Evolutionary conservation across 148 eudicot species (phyloP).

Genomic region (Persicaria tinctoria): DNA sequence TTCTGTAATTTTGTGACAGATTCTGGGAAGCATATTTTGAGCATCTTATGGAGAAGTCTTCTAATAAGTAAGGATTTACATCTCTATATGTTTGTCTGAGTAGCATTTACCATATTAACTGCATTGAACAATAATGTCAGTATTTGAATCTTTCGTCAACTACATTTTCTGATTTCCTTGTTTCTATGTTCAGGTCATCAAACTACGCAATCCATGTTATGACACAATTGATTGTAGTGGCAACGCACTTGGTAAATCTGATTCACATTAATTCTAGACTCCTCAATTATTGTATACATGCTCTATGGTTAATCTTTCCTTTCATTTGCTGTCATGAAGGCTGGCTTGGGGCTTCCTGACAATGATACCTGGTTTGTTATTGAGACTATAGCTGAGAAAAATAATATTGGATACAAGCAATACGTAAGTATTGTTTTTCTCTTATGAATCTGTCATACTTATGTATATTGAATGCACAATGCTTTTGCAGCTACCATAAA

Average conservation of each 20-base stretch:
- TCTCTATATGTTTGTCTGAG: neutral
- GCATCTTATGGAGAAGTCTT: slow-evolving; percentile 78
- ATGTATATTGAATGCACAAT: neutral
- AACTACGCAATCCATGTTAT: slow-evolving; percentile 79
- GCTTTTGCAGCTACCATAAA: neutral
- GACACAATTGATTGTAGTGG: slow-evolving; percentile 64
- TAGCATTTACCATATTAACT: neutral
- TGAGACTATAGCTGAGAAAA: slow-evolving; percentile 94
- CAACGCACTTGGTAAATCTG: slow-evolving; percentile 75
- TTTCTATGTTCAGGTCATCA: slow-evolving; percentile 54
- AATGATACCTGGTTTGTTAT: slow-evolving; percentile 84
- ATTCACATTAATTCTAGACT: neutral
- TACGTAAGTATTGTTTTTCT: slow-evolving; percentile 46
- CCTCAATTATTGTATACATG: neutral
- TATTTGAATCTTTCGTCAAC: neutral
- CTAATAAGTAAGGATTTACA: slow-evolving; percentile 64
- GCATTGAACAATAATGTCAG: neutral
- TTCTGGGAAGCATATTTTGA: slow-evolving; percentile 99
- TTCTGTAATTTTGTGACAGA: slow-evolving; percentile 34
- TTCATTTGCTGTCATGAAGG: slow-evolving; percentile 35
- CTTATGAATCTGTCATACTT: neutral
- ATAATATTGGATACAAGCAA: slow-evolving; percentile 91
- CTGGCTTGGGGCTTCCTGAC: slow-evolving; percentile 95
- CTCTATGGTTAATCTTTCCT: neutral
- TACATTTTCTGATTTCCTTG: neutral